phyloP scores from a whole-genome alignment of 2,329 filamentous ascomycete species.

The Monascus ruber region DNA sequence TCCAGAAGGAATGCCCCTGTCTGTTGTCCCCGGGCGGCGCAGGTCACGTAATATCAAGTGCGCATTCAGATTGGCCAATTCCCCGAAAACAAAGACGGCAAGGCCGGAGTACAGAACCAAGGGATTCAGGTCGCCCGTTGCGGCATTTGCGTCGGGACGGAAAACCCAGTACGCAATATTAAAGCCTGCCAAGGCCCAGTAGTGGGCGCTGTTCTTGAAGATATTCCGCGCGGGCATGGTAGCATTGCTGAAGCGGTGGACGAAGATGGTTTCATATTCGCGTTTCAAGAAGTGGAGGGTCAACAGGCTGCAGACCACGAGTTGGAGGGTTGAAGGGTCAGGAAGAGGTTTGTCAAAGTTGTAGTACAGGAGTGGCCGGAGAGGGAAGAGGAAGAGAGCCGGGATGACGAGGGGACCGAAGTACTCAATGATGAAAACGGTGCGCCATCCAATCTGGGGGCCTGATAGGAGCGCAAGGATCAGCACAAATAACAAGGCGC shows the following conservation, averaged over 20 bases:
- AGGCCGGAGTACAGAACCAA: slow-evolving; percentile 56
- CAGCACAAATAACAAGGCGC: too few species aligned
- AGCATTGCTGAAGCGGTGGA: slow-evolving; percentile 87
- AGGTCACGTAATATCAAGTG: slow-evolving; percentile 70
- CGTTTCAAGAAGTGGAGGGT: slow-evolving; percentile 84
- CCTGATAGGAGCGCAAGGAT: slow-evolving; percentile 39
- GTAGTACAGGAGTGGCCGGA: slow-evolving; percentile 63
- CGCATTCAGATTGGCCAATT: slow-evolving; percentile 67
- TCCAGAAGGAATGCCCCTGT: slow-evolving; percentile 77
- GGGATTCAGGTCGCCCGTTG: slow-evolving; percentile 39
- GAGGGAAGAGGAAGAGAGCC: slow-evolving; percentile 54
- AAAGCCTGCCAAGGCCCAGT: slow-evolving; percentile 76
- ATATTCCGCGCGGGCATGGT: slow-evolving; percentile 90
- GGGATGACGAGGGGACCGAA: slow-evolving; percentile 84
- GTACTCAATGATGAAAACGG: slow-evolving; percentile 93
- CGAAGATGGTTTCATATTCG: slow-evolving; percentile 84
- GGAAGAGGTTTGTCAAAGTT: slow-evolving; percentile 36
- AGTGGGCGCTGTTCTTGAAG: slow-evolving; percentile 89
- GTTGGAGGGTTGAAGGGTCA: slow-evolving; percentile 54
- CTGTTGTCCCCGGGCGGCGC: slow-evolving; percentile 66
- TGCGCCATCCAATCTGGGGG: slow-evolving; percentile 80
- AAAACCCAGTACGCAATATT: slow-evolving; percentile 81
- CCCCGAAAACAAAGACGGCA: slow-evolving; percentile 62
- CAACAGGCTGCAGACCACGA: slow-evolving; percentile 62
- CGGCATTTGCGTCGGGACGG: slow-evolving; percentile 58